Conservation (phyloP, 768 basidiomycete species). For the Amanita exitialis region DNA sequence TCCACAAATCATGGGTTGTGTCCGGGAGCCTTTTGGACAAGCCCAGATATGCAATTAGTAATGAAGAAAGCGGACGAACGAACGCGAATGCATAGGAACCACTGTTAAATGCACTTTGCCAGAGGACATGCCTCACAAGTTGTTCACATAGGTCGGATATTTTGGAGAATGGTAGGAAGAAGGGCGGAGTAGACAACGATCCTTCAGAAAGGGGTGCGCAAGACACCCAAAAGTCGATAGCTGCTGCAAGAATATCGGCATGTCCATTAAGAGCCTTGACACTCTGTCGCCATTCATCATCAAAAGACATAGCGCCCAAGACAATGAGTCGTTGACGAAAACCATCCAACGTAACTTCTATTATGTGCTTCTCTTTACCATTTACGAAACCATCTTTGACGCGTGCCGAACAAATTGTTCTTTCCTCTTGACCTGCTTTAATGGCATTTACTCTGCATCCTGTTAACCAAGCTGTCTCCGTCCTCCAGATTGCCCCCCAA, state of each 20-base stretch:
- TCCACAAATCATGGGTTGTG: slow-evolving; percentile 50
- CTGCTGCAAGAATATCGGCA: slow-evolving; percentile 31
- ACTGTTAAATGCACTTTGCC: slow-evolving; percentile 24
- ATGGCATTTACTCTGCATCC: slow-evolving; percentile 67
- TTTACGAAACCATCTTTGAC: slow-evolving; percentile 32
- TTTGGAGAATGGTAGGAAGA: slow-evolving; percentile 45
- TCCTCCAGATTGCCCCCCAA: slow-evolving; percentile 45
- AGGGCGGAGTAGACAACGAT: slow-evolving; percentile 40
- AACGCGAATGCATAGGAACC: slow-evolving; percentile 20
- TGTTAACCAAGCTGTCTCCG: slow-evolving; percentile 62
- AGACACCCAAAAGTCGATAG: slow-evolving; percentile 55
- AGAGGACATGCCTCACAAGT: slow-evolving; percentile 41
- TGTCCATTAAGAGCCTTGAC: slow-evolving; percentile 23
- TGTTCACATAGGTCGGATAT: slow-evolving; percentile 43
- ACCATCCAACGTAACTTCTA: slow-evolving; percentile 23
- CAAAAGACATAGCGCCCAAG: slow-evolving; percentile 8
- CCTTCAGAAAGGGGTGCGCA: slow-evolving; percentile 38
- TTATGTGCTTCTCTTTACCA: slow-evolving; percentile 25
- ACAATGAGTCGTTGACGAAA: slow-evolving; percentile 20
- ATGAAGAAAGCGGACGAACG: slow-evolving; percentile 42
- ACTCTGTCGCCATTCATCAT: slow-evolving; percentile 8
- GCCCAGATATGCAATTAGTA: slow-evolving; percentile 44
- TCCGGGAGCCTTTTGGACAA: slow-evolving; percentile 51
- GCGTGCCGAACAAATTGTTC: slow-evolving; percentile 25
- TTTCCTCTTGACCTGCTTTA: slow-evolving; percentile 57